These are phyloP conservation scores for Calonectria naviculata DNA, from an alignment of 2,329 filamentous ascomycete genomes.

Conservation along the genomic window DNA sequence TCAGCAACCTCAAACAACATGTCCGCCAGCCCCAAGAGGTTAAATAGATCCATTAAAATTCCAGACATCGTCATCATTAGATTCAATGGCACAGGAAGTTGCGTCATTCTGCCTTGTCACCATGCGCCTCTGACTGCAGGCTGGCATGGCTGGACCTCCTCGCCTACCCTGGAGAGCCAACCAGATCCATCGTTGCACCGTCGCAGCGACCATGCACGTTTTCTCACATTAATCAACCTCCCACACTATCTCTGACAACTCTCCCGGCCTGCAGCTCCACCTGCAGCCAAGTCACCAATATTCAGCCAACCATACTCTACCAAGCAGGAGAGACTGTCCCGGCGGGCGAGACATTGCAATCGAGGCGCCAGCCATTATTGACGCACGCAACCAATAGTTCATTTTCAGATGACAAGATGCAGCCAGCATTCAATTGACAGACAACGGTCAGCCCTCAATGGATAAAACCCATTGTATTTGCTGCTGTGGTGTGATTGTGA, in stretches of 20 bases:
- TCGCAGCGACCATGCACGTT: not conserved
- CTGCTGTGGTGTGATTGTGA: not conserved
- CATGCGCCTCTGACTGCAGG: not conserved
- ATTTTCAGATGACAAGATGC: not conserved
- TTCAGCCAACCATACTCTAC: not conserved
- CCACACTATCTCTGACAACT: conserved; percentile 6
- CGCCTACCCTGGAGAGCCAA: not conserved
- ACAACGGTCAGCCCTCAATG: not conserved
- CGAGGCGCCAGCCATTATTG: conserved; percentile 1
- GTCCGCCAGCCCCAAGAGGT: not conserved
- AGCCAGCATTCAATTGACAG: not conserved
- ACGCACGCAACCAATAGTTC: not conserved
- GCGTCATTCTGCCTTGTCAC: not conserved
- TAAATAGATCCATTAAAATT: not conserved
- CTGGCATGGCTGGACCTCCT: not conserved
- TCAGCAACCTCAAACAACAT: not conserved
- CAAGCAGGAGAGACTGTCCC: not conserved
- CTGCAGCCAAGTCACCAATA: not conserved
- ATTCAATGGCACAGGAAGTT: not conserved
- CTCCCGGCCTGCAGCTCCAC: not conserved
- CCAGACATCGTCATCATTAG: not conserved
- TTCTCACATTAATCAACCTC: conserved; percentile 10
- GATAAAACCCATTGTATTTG: not conserved
- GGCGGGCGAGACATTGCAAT: not conserved
- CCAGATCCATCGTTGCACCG: not conserved